A percentile compares a stretch with the other conserved stretches of the same genome.
Conservation (phyloP, 306 rosid genomes). For the Acacia crassicarpa region DNA sequence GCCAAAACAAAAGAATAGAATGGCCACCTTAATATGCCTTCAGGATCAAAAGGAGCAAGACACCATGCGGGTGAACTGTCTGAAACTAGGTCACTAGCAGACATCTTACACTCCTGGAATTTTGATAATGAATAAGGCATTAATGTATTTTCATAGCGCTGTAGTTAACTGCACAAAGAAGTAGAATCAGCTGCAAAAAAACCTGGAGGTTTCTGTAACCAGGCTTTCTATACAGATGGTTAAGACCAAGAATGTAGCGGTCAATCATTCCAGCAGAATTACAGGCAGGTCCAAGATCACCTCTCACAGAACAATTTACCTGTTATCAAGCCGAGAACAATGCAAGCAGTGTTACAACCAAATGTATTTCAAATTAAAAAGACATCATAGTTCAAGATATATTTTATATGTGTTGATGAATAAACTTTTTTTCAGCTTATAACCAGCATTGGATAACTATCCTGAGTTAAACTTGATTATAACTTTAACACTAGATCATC, state of each 20-base stretch:
- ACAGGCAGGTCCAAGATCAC: conserved; percentile 90
- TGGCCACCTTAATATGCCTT: conserved; percentile 85
- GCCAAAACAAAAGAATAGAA: conserved; percentile 23
- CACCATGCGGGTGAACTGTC: conserved; percentile 88
- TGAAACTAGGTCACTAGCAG: conserved; percentile 54
- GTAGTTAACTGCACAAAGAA: conserved; percentile 23
- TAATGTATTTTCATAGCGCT: conserved; percentile 10
- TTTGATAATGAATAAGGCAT: conserved; percentile 36
- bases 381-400: background rate
- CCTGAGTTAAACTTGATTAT: background rate
- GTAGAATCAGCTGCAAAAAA: conserved; percentile 20
- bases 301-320: conserved; percentile 89
- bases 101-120: conserved; percentile 76
- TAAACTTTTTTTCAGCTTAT: background rate
- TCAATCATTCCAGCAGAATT: conserved; percentile 94
- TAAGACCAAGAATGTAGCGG: conserved; percentile 71
- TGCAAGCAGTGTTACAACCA: background rate
- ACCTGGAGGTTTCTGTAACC: conserved; percentile 87
- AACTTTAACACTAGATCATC: conserved; percentile 1
- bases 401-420: background rate
- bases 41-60: conserved; percentile 91
- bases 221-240: conserved; percentile 78
- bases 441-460: background rate
- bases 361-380: conserved; percentile 1
- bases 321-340: conserved; percentile 45